Evolutionary conservation across 768 basidiomycete genomes (phyloP).

Genomic region (Naganishia vishniacii): DNA sequence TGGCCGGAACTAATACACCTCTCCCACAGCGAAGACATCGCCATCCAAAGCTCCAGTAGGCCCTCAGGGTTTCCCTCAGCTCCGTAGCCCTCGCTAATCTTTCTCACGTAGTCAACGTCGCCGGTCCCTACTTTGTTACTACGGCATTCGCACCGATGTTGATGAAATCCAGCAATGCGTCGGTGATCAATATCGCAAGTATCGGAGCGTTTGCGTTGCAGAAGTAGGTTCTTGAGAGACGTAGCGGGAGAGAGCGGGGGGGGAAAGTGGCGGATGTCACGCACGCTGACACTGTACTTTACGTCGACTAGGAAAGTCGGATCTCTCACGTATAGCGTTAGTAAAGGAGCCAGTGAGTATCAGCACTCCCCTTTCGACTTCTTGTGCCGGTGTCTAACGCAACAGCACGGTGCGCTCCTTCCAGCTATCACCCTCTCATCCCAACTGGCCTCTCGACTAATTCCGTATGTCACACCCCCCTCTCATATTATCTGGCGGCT

Average conservation of each 20-base stretch:
- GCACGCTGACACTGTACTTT: neutral
- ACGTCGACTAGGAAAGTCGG: constrained; percentile 1
- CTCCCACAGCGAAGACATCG: constrained; percentile 18
- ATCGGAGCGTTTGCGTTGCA: constrained; percentile 21
- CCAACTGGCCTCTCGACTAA: constrained; percentile 21
- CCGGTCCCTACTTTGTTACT: constrained; percentile 40
- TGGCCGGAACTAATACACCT: neutral
- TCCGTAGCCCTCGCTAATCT: no score
- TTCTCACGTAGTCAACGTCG: constrained; percentile 35
- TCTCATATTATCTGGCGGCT: neutral
- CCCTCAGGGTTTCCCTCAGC: no score
- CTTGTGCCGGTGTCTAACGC: no score
- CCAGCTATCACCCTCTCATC: constrained; percentile 15
- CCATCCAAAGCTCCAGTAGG: constrained; percentile 12
- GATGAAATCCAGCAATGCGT: constrained; percentile 21
- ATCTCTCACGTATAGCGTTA: constrained; percentile 23
- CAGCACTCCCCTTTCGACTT: neutral
- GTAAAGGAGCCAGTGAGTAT: constrained; percentile 25
- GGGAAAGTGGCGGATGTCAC: no score
- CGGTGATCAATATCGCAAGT: constrained; percentile 25
- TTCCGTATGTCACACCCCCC: constrained; percentile 14
- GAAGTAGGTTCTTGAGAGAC: constrained; percentile 1
- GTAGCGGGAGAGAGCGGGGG: no score
- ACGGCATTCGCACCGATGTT: constrained; percentile 24
- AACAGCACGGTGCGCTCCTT: neutral